phyloP scores from a whole-genome alignment of 1,284 basidiomycete species.

The Cryptococcus deneoformans region DNA sequence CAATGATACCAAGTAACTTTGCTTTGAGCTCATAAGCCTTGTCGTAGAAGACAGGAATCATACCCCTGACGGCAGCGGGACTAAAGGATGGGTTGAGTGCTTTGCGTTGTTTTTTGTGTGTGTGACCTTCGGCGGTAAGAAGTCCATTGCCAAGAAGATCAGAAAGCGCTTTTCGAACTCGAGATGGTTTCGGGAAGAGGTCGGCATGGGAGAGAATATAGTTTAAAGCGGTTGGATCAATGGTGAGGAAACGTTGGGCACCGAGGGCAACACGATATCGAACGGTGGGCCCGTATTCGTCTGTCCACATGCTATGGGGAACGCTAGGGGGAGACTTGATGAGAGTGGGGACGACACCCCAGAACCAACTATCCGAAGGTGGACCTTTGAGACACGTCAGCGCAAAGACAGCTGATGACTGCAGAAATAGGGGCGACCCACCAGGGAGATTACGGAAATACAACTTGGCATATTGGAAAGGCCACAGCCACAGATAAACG shows the following conservation, averaged over 20 bases:
- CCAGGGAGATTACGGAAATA: constrained; percentile 27
- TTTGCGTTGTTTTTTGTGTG: constrained; percentile 55
- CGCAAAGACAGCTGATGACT: too few species aligned
- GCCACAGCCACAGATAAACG: constrained; percentile 18
- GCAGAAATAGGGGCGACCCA: constrained; percentile 5
- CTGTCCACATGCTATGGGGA: constrained; percentile 20
- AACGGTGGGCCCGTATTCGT: constrained; percentile 21
- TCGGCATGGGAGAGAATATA: constrained; percentile 62
- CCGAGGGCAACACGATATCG: constrained; percentile 19
- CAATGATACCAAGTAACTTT: constrained; percentile 20
- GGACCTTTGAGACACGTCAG: constrained; percentile 14
- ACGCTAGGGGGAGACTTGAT: constrained; percentile 13
- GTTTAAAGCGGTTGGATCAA: constrained; percentile 60
- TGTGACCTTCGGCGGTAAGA: constrained; percentile 48
- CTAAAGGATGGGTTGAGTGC: constrained; percentile 49
- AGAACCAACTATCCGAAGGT: constrained; percentile 8
- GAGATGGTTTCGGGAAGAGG: constrained; percentile 64
- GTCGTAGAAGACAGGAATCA: constrained; percentile 59
- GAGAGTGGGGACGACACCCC: constrained; percentile 18
- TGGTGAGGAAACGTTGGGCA: constrained; percentile 55
- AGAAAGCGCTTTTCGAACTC: constrained; percentile 57
- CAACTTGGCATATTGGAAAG: constrained; percentile 17
- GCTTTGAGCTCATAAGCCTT: constrained; percentile 58
- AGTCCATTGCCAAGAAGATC: constrained; percentile 42
- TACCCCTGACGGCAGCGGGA: constrained; percentile 33